Conservation (phyloP, 768 basidiomycete species). For the Tylopilus sp. region DNA sequence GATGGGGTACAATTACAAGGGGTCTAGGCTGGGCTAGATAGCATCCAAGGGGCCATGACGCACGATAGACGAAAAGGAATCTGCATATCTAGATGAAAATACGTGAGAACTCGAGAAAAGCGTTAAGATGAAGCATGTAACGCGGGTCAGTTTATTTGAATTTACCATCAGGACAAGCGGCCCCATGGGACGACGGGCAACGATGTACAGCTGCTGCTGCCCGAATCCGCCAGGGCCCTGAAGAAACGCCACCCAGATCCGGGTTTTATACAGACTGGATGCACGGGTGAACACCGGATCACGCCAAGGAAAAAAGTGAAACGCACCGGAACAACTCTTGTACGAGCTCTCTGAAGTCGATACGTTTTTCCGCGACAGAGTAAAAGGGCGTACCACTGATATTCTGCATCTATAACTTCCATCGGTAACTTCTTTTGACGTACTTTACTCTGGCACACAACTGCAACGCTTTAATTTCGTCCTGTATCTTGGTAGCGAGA, state of each 20-base stretch:
- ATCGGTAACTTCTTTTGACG: conserved; percentile 93
- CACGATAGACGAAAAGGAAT: neutral
- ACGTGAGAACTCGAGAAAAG: conserved; percentile 2
- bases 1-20: too few relatives aligned
- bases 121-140: conserved; percentile 24
- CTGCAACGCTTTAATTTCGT: conserved; percentile 89
- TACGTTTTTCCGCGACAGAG: conserved; percentile 92
- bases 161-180: conserved; percentile 6
- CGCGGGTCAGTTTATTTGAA: conserved; percentile 17
- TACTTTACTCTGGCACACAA: conserved; percentile 90
- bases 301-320: neutral
- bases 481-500: conserved; percentile 77
- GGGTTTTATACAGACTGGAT: conserved; percentile 81
- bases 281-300: conserved; percentile 1
- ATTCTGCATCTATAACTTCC: conserved; percentile 98
- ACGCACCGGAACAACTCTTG: conserved; percentile 84
- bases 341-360: conserved; percentile 95
- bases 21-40: conserved; percentile 34
- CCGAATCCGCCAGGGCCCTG: conserved; percentile 48
- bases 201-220: conserved; percentile 32
- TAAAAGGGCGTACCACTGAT: conserved; percentile 95
- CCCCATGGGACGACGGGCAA: neutral
- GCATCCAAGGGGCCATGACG: conserved; percentile 14
- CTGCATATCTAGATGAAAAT: conserved; percentile 33
- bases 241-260: conserved; percentile 93